Evolutionary conservation across 148 eudicot genomes (phyloP).

Genomic region (Rhododendron simsii): DNA sequence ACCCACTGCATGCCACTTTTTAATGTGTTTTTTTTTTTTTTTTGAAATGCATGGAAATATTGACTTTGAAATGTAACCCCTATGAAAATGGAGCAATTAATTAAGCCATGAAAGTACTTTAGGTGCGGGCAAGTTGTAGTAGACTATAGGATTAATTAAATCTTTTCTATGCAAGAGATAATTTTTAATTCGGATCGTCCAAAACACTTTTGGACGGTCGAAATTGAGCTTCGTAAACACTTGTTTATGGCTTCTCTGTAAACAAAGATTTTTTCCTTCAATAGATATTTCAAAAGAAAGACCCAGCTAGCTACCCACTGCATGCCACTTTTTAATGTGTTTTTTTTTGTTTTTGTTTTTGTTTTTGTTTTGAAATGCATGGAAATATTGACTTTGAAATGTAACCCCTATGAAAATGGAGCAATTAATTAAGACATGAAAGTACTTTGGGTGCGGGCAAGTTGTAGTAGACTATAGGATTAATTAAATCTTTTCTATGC

Average conservation of each 20-base stretch:
- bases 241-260: too few relatives aligned
- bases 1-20: not conserved
- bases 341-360: not conserved
- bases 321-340: not conserved
- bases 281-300: not conserved
- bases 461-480: not conserved
- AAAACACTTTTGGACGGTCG: too few relatives aligned
- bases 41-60: not conserved
- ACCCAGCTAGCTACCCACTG: not conserved
- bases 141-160: not conserved
- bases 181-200: too few relatives aligned
- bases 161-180: not conserved
- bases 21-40: not conserved
- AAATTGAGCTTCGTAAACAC: too few relatives aligned
- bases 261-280: too few relatives aligned
- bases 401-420: not conserved
- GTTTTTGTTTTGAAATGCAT: not conserved
- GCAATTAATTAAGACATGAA: not conserved
- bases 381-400: conserved; percentile 2
- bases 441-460: not conserved
- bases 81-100: not conserved
- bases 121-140: not conserved
- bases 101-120: not conserved
- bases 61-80: not conserved
- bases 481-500: not conserved